A percentile compares a stretch with the other conserved stretches of the same genome.
Conservation (phyloP, 2,329 filamentous ascomycete species). For the Chlorencoelia australis region DNA sequence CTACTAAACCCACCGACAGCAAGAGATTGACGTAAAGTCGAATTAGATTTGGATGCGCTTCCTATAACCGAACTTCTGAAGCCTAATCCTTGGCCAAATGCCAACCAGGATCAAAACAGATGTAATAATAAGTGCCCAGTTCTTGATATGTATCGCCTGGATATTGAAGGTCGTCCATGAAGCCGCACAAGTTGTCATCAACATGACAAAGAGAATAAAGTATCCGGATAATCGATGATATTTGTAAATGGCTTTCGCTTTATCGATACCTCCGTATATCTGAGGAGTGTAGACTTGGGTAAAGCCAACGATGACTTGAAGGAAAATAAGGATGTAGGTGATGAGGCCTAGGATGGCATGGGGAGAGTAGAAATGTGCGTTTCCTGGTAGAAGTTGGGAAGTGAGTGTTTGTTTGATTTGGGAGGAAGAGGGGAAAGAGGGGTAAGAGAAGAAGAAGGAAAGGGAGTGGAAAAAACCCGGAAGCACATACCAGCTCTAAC, state of each 20-base stretch:
- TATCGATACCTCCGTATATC: conserved; percentile 68
- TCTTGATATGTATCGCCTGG: conserved; percentile 57
- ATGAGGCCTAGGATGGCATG: conserved; percentile 73
- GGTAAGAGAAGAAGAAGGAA: neutral
- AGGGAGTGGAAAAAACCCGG: conserved; percentile 14
- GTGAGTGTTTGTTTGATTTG: too few relatives aligned
- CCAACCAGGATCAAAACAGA: conserved; percentile 59
- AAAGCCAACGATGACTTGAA: conserved; percentile 72
- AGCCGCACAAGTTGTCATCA: conserved; percentile 66
- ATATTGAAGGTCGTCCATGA: conserved; percentile 67
- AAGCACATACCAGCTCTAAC: conserved; percentile 73
- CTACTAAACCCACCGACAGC: too few relatives aligned
- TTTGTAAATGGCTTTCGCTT: conserved; percentile 79
- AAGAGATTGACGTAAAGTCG: too few relatives aligned
- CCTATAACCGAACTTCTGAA: conserved; percentile 71
- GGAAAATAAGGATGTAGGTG: conserved; percentile 57
- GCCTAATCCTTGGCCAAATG: conserved; percentile 67
- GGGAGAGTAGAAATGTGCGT: too few relatives aligned
- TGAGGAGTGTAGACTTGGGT: conserved; percentile 69
- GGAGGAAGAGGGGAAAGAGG: neutral
- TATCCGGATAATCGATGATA: conserved; percentile 80
- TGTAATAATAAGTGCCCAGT: conserved; percentile 66
- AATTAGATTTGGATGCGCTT: too few relatives aligned
- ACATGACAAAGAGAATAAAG: conserved; percentile 54
- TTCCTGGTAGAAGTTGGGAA: too few relatives aligned